Percentiles rank a stretch among this genome's conserved stretches.
Evolutionary conservation across 2,329 filamentous ascomycete genomes (phyloP).

Genomic region (Sordariomycetes sp.): DNA sequence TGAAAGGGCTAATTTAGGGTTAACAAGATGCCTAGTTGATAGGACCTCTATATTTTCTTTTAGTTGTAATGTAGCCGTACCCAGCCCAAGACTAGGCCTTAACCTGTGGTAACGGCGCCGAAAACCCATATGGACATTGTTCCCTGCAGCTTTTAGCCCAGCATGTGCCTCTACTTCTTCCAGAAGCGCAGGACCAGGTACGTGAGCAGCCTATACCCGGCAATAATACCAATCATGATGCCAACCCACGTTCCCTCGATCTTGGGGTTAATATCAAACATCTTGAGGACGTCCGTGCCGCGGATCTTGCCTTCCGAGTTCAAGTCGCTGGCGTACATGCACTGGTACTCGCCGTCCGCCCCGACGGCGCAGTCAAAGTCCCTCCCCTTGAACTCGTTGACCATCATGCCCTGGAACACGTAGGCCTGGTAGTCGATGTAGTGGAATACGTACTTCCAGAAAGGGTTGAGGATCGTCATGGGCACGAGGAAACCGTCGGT

Average conservation of each 20-base stretch:
- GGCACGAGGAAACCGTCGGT: slow-evolving; percentile 73
- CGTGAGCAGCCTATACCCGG: slow-evolving; percentile 47
- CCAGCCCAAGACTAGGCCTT: too few relatives aligned
- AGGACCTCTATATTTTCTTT: too few relatives aligned
- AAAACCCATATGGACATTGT: too few relatives aligned
- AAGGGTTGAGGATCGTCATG: slow-evolving; percentile 59
- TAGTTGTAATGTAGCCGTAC: too few relatives aligned
- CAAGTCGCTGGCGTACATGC: slow-evolving; percentile 57
- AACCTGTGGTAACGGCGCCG: too few relatives aligned
- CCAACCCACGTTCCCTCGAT: slow-evolving; percentile 55
- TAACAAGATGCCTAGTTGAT: too few relatives aligned
- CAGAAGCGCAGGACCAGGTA: slow-evolving; percentile 5
- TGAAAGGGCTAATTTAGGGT: too few relatives aligned
- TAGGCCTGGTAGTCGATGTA: slow-evolving; percentile 83
- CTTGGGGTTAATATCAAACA: slow-evolving; percentile 56
- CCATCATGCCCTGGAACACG: slow-evolving; percentile 88
- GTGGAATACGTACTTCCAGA: slow-evolving; percentile 79
- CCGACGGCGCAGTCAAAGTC: slow-evolving; percentile 43
- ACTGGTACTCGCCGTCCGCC: slow-evolving; percentile 33
- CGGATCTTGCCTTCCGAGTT: slow-evolving; percentile 53
- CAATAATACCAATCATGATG: slow-evolving; percentile 64
- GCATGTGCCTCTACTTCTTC: neutral
- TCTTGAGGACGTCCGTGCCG: slow-evolving; percentile 54
- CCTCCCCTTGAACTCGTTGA: slow-evolving; percentile 64
- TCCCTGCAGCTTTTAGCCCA: too few relatives aligned